Evolutionary conservation across 2,329 filamentous ascomycete species (phyloP), one percentile per base, ranked within the genome.

Genomic region (Xylaria sp.): DNA sequence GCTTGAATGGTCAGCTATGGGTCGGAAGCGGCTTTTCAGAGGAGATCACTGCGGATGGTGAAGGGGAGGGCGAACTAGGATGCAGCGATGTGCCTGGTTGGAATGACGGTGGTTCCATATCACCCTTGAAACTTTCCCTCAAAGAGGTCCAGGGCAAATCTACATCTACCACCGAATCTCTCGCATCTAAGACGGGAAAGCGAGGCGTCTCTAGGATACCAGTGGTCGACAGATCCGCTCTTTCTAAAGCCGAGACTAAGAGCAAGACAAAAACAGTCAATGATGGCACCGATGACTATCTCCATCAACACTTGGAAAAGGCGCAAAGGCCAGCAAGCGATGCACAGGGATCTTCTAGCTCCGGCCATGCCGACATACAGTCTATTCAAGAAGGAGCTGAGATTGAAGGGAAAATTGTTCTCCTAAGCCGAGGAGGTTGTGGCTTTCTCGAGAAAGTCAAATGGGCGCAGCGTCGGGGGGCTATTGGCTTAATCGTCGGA

Each of bases 361-460:
- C 83, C 28, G 78, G 82, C n/a, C 93, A 97, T 81, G 93, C 94
- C 69, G 94, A 98, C 80, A 97, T 97, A 70, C 93, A 97, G 79
- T 95, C 92, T 1, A 85, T 97, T 69, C 94, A 98, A 80, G 94
- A 98, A 81, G 90, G 90, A 62, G 94, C 95, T 25, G 95, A 98
- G 79, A 98, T 99, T 72, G 87, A 91, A 39, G 96, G 96, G 73
- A 98, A 97, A 81, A 89, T 99, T 57, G 96, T 97, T 1, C 84
- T 99, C 62, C 85, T 99, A 66, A 97, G 93, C 79, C 90, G 96
- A 64, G 96, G 96, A 67, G 96, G 95, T 8, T 99, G 96, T 80
- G 96, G 96, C 5, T 99, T 99, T 79, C 82, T 98, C 69, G 95
- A 98, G 78, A 99, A 99, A 81, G 94, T 96, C 72, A 95, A 97